Evolutionary conservation across 2,329 filamentous ascomycete genomes (phyloP), one percentile per base, ranked within the genome.

Genomic region (Fusarium sp.): DNA sequence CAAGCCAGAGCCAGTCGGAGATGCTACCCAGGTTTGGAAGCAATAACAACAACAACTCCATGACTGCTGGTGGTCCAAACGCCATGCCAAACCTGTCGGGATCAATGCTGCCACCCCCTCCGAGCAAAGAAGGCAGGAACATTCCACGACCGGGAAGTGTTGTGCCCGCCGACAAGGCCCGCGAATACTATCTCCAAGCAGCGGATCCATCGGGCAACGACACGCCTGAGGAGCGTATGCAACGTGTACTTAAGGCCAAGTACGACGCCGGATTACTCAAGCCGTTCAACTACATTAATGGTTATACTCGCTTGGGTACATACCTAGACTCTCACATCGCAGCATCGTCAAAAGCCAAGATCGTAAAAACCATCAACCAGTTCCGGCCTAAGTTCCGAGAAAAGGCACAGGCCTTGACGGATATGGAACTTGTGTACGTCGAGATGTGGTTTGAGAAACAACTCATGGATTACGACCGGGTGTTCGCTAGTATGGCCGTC

Each of bases 371-470:
- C 76, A 87, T 99, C 45, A 93, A 97, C 80, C 91, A 93, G 59
- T 99, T 99, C 81, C 87, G 96, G 47, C 96, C 96, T 18, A 97
- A 97, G 77, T 99, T 99, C 77, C 88, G 96, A 67, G 95, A 98
- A 80, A 94, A 97, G 82, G 95, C 97, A 78, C 94, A 98, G 71
- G 90, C 87, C 34, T 84, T 98, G 77, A 98, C 93, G 3, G 96
- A 99, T 80, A 92, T 98, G 78, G 93, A 99, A 80, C 88, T 99
- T 27, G 91, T 98, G 28, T 89, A 94, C 63, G 95, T 98, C 13
- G 96, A 99, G 81, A 98, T 98, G 93, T 98, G 96, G 95, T 98
- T 99, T 77, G 96, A 99, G 80, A 90, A 92, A 75, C 96, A 93
- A 69, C 82, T 99, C 73, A 96, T 98, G 92, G 96, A 98, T 78